These are phyloP conservation scores for Populus euphratica DNA, from an alignment of 345 rosid species.

Conservation along the genomic window DNA sequence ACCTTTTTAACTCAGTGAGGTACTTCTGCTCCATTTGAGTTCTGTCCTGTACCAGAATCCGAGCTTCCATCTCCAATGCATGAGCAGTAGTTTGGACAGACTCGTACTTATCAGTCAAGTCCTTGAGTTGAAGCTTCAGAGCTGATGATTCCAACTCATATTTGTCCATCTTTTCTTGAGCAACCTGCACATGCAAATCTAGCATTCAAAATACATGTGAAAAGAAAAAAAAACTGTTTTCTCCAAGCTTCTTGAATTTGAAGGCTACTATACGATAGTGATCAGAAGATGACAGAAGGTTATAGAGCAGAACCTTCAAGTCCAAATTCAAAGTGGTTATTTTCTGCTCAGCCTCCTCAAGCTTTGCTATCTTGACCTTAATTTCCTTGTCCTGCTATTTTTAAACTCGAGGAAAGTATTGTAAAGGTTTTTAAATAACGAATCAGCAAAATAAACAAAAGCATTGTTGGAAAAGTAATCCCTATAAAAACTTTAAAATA, in stretches of 20 bases:
- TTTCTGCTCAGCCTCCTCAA: conserved; percentile 30
- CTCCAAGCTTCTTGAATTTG: conserved; percentile 1
- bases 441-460: background rate
- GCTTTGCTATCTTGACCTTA: conserved; percentile 29
- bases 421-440: background rate
- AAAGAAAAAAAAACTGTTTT: background rate
- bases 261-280: background rate
- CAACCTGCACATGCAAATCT: conserved; percentile 22
- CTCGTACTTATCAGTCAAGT: conserved; percentile 28
- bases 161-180: conserved; percentile 28
- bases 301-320: conserved; percentile 29
- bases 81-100: conserved; percentile 16
- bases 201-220: background rate
- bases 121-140: conserved; percentile 29
- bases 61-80: conserved; percentile 28
- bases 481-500: too few relatives aligned
- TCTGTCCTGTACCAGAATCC: conserved; percentile 23
- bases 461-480: background rate
- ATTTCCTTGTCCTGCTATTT: conserved; percentile 34
- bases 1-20: conserved; percentile 22
- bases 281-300: background rate
- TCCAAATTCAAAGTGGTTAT: conserved; percentile 23
- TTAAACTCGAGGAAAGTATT: conserved; percentile 1
- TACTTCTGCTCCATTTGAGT: conserved; percentile 34
- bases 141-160: conserved; percentile 29